A percentile compares a stretch with the other conserved stretches of the same genome.
Evolutionary conservation across 345 rosid genomes (phyloP).

Genomic region (Salix exigua): DNA sequence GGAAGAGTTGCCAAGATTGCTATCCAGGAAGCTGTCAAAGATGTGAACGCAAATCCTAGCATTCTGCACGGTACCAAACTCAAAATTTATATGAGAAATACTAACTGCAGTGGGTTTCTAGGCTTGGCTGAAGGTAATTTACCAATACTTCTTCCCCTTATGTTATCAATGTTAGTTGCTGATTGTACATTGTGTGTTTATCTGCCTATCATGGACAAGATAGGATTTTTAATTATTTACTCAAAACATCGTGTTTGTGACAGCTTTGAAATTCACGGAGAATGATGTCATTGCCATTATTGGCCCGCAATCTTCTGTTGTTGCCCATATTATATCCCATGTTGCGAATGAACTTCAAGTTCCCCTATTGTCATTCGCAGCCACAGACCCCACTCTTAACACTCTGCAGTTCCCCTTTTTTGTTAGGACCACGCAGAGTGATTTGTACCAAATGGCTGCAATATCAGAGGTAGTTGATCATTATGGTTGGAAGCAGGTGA

Average conservation of each 20-base stretch:
- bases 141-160: neutral
- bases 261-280: constrained; percentile 88
- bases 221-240: neutral
- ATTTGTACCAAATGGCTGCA: constrained; percentile 78
- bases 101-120: constrained; percentile 81
- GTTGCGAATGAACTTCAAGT: constrained; percentile 73
- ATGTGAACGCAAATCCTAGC: constrained; percentile 65
- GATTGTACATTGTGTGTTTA: neutral
- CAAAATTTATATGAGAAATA: constrained; percentile 37
- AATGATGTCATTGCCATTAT: constrained; percentile 62
- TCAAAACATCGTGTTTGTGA: constrained; percentile 15
- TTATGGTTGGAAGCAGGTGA: constrained; percentile 81
- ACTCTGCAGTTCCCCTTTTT: constrained; percentile 86
- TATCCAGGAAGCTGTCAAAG: constrained; percentile 79
- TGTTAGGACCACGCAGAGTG: constrained; percentile 72
- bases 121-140: constrained; percentile 84
- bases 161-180: constrained; percentile 2
- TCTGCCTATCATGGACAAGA: neutral
- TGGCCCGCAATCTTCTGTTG: constrained; percentile 88
- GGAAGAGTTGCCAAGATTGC: constrained; percentile 88
- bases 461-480: constrained; percentile 62
- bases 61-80: constrained; percentile 61
- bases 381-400: constrained; percentile 80
- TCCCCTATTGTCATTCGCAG: constrained; percentile 79
- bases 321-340: constrained; percentile 62